Base-by-base conservation (phyloP, 2,329 filamentous ascomycete genomes). In the Neofusicoccum parvum region DNA sequence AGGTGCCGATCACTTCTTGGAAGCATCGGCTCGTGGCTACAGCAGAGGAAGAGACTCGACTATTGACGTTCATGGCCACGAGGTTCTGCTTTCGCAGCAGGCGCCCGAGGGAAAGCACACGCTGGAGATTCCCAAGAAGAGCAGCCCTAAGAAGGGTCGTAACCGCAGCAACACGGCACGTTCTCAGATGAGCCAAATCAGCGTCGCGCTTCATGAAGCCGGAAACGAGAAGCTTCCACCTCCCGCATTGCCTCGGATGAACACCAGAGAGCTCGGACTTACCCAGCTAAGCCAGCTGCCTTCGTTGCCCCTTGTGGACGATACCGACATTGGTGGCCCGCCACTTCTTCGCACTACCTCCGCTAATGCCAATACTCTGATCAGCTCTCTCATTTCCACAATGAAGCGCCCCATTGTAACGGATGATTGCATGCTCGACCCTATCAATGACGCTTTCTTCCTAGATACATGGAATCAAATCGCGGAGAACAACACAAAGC, bases 401-500 rank as follows among this genome's bases (percentile, higher is more conserved):
- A 88, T 98, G 71, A 86, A 87, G 66, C 86, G 85, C 20, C 92
- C 92, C 0, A 81, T 86, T 39, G 86, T 99, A 32, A 88, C 92
- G 68, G 92, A 94, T 71, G 91, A 98, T 75, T 98, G 94, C 79
- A 99, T 99, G 93, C 87, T 85, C 15, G 95, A 99, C 77, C 95
- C 96, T 0, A 80, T 99, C 46, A 89, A 90, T 66, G 86, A 92
- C 63, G 81, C 85, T 1, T 99, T 99, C 78, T 91, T 92, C 75
- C 87, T 95, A 51, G 91, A 96, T 68, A 88, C 92, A 1, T 99
- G 96, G 96, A 89, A 90, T 69, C 85, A 88, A 17, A 88, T 93
- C 62, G 95, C 95, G 0, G 88, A 91, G 68, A 98, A 98, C 81
- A 99, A 99, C 76, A 99, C 95, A 3, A 94, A 93, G 75, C 86